Conservation (phyloP, 768 basidiomycete species). For the Nevesoporus exiguus region DNA sequence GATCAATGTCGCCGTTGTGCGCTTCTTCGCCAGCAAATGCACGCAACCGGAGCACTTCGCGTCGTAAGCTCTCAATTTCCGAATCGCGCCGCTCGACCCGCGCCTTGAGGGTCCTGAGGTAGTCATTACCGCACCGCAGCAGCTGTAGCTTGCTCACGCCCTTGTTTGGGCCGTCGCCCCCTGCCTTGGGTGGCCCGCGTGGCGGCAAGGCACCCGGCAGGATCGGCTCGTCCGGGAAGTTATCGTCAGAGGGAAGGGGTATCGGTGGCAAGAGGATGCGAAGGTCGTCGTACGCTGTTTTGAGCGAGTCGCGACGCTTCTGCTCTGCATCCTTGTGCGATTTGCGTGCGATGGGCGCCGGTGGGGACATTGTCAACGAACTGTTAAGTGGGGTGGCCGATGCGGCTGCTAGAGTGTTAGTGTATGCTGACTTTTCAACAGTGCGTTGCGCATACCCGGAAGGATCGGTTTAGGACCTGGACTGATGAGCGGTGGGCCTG, state of each 20-base stretch:
- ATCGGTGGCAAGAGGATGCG: conserved; percentile 84
- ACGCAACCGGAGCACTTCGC: conserved; percentile 63
- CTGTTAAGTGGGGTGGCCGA: conserved; percentile 27
- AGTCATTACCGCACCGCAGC: conserved; percentile 88
- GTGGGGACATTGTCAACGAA: conserved; percentile 30
- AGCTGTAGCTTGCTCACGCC: conserved; percentile 92
- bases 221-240: conserved; percentile 65
- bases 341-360: conserved; percentile 58
- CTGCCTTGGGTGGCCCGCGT: conserved; percentile 80
- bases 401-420: conserved; percentile 30
- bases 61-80: conserved; percentile 66
- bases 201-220: conserved; percentile 89
- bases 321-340: conserved; percentile 98
- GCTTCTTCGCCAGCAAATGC: conserved; percentile 27
- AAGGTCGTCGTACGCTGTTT: conserved; percentile 87
- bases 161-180: conserved; percentile 90
- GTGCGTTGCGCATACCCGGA: conserved; percentile 47
- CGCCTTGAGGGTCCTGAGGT: conserved; percentile 69
- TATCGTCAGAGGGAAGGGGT: conserved; percentile 73
- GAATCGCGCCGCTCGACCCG: conserved; percentile 77
- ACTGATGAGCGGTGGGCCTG: conserved; percentile 37
- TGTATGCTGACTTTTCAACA: background rate
- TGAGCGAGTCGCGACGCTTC: conserved; percentile 93
- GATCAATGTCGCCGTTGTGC: conserved; percentile 23
- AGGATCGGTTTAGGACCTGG: conserved; percentile 69